phyloP scores from a whole-genome alignment of 2,329 filamentous ascomycete species.

The Ophiostoma fasciatum region DNA sequence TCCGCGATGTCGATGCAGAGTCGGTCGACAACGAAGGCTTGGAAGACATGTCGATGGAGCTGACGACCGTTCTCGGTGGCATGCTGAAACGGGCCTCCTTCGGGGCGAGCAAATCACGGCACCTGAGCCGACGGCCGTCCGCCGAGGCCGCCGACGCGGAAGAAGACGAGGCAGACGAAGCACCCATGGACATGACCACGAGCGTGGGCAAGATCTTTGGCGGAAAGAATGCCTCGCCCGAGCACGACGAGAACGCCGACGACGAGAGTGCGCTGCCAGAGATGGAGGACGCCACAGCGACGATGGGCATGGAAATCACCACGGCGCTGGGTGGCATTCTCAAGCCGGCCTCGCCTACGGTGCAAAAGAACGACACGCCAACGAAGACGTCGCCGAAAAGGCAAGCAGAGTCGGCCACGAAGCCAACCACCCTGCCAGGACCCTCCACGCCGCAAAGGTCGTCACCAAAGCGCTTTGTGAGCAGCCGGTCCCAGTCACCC shows the following conservation, averaged over 20 bases:
- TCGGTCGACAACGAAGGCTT: constrained; percentile 28
- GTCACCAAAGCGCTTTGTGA: constrained; percentile 8
- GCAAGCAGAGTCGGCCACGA: neutral
- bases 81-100: constrained; percentile 22
- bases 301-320: constrained; percentile 55
- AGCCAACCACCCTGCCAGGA: neutral
- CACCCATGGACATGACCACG: constrained; percentile 46
- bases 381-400: neutral
- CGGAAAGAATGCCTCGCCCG: constrained; percentile 15
- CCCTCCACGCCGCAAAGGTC: constrained; percentile 7
- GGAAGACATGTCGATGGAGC: constrained; percentile 67
- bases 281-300: constrained; percentile 27
- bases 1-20: constrained; percentile 17
- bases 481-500: constrained; percentile 16
- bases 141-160: constrained; percentile 10
- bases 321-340: constrained; percentile 49
- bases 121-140: constrained; percentile 13
- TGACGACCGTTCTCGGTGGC: constrained; percentile 51
- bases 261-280: constrained; percentile 19
- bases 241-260: constrained; percentile 17
- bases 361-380: constrained; percentile 21
- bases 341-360: constrained; percentile 22
- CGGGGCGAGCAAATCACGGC: constrained; percentile 7
- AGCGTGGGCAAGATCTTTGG: constrained; percentile 40
- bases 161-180: constrained; percentile 7